These are phyloP conservation scores for Eudorina sp. DNA, from an alignment of 139 green algal genomes.

Conservation along the genomic window DNA sequence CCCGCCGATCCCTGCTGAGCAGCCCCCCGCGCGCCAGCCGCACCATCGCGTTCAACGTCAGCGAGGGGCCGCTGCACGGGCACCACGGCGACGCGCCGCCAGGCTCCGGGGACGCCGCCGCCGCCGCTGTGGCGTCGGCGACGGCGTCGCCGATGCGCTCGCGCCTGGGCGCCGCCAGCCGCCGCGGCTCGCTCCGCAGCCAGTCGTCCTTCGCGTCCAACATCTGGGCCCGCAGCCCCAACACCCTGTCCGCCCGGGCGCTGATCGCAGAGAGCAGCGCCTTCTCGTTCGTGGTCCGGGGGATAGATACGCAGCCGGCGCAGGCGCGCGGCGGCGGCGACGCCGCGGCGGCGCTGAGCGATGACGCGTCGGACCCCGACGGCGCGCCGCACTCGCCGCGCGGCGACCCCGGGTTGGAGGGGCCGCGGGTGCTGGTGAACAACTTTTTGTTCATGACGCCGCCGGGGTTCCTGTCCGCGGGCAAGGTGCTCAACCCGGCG, in stretches of 20 bases:
- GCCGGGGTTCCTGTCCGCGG: slow-evolving; percentile 26
- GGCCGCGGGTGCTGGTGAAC: neutral
- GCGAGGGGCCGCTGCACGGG: no score
- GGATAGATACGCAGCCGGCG: neutral
- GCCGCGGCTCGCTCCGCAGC: slow-evolving; percentile 5
- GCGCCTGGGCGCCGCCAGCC: neutral
- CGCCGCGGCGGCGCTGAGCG: neutral
- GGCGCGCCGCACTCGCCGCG: slow-evolving; percentile 6
- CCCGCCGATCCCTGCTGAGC: neutral
- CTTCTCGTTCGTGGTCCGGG: slow-evolving; percentile 19
- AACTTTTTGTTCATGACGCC: slow-evolving; percentile 30
- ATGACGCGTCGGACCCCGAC: slow-evolving; percentile 9
- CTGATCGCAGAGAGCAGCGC: neutral
- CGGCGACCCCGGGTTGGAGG: neutral
- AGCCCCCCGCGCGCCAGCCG: neutral
- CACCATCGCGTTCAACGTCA: neutral
- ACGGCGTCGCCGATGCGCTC: neutral
- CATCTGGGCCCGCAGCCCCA: neutral
- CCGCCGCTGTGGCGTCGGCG: neutral
- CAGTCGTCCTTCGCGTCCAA: neutral
- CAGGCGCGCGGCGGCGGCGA: neutral
- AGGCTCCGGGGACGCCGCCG: neutral
- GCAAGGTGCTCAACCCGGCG: slow-evolving; percentile 39
- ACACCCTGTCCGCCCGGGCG: neutral
- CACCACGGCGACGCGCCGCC: neutral